Base-by-base conservation (phyloP, 2,329 filamentous ascomycete species). In the Cadophora sp. region DNA sequence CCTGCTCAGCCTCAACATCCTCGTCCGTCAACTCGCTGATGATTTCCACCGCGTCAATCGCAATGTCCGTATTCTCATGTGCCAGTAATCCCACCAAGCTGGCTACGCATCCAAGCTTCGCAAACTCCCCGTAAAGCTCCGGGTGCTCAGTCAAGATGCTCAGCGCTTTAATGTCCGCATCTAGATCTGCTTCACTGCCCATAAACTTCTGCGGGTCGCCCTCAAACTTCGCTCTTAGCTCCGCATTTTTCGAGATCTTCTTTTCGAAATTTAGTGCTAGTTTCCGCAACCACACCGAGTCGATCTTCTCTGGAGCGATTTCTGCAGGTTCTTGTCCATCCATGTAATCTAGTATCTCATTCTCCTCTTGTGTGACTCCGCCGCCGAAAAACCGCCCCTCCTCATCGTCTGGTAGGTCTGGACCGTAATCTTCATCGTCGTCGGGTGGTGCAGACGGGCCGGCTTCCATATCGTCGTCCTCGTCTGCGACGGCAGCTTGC, bases 11-110 rank as follows among this genome's bases (percentile, higher is more conserved):
- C 51, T 90, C 86, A 1, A 97, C 93, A 76, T 98, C 95, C 77
- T 99, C 94, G 75, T 98, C 96, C 16, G 93, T 97, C 73, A 98
- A 83, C 81, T 99, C 96, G 66, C 89, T 90, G 62, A 99, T 88
- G 58, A 97, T 92, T 81, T 98, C 92, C 61, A 97, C 90, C 0
- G 91, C 92, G 71, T 91, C 92, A 74, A 98, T 97, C 12, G 96
- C 94, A 72, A 99, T 97, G 77, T 99, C 96, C 0, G 94, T 95
- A 78, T 99, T 99, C 75, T 99, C 96, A 78, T 99, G 96, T 19
- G 95, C 91, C 60, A 99, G 83, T 63, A 99, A 81, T 1, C 90
- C 88, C 1, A 97, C 93, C 62, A 99, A 80, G 65, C 91, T 94
- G 4, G 81, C 87, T 0, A 89, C 88, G 68, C 89, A 92, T 24